Percentiles rank a stretch among this genome's conserved stretches.
Evolutionary conservation across 495 filamentous ascomycete species (phyloP).

Genomic region (Tuber umbilicatum): DNA sequence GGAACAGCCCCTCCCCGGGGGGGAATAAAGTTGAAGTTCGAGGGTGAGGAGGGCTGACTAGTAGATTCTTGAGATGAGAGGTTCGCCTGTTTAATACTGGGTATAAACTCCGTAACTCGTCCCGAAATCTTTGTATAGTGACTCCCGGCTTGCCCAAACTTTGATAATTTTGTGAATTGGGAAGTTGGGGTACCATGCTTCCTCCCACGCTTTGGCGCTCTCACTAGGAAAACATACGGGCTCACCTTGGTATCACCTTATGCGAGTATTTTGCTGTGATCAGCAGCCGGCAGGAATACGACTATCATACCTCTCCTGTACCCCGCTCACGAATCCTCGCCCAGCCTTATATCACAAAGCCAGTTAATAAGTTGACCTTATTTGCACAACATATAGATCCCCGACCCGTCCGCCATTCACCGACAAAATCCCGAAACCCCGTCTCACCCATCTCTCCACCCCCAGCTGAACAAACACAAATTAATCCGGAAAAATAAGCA

Average conservation of each 20-base stretch:
- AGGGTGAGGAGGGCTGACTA: not conserved
- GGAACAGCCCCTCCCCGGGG: not conserved
- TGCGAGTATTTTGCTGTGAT: not conserved
- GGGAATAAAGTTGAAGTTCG: not conserved
- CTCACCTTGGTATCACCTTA: not conserved
- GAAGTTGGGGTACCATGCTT: not conserved
- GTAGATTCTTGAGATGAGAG: not conserved
- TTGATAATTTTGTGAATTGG: not conserved
- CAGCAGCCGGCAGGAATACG: not conserved
- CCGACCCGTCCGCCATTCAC: not conserved
- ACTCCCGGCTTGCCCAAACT: not conserved
- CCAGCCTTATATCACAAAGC: not conserved
- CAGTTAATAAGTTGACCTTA: not conserved
- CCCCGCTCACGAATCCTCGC: not conserved
- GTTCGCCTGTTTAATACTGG: not conserved
- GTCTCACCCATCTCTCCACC: not conserved
- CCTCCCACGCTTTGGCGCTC: not conserved
- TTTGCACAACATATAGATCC: not conserved
- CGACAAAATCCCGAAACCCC: not conserved
- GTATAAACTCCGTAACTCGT: not conserved
- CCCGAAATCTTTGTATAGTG: not conserved
- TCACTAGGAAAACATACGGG: not conserved
- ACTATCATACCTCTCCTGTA: not conserved
- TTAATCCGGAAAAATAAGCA: not conserved
- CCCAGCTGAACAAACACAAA: not conserved